A percentile compares a stretch with the other conserved stretches of the same genome.
These are phyloP conservation scores for Coniella lustricola DNA, from an alignment of 2,329 filamentous ascomycete genomes.

Conservation along the genomic window DNA sequence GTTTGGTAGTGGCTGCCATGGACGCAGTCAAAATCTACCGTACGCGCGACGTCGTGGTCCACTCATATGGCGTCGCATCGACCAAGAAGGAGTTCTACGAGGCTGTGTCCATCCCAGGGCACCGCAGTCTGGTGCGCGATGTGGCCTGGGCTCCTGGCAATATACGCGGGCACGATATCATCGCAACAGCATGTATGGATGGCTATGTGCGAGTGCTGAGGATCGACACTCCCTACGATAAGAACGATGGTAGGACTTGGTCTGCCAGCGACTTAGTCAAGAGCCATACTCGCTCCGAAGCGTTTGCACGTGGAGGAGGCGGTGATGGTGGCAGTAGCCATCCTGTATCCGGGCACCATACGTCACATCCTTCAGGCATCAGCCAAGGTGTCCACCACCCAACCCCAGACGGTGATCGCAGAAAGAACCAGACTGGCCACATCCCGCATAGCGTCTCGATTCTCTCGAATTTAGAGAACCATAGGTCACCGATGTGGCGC, in stretches of 20 bases:
- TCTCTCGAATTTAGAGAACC: slow-evolving; percentile 59
- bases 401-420: slow-evolving; percentile 39
- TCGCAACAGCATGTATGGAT: slow-evolving; percentile 90
- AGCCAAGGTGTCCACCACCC: slow-evolving; percentile 47
- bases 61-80: slow-evolving; percentile 43
- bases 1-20: slow-evolving; percentile 81
- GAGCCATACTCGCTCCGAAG: slow-evolving; percentile 20
- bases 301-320: slow-evolving; percentile 12
- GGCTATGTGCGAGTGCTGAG: slow-evolving; percentile 86
- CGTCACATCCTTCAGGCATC: slow-evolving; percentile 40
- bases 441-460: slow-evolving; percentile 57
- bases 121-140: slow-evolving; percentile 74
- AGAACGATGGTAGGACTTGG: slow-evolving; percentile 44
- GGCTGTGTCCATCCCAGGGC: slow-evolving; percentile 66
- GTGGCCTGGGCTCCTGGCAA: slow-evolving; percentile 90
- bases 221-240: slow-evolving; percentile 52
- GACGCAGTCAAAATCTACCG: slow-evolving; percentile 76
- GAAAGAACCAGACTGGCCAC: slow-evolving; percentile 54
- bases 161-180: slow-evolving; percentile 79
- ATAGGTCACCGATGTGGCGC: slow-evolving; percentile 67
- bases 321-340: slow-evolving; percentile 3
- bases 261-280: slow-evolving; percentile 38
- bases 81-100: slow-evolving; percentile 76
- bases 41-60: slow-evolving; percentile 53
- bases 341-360: slow-evolving; percentile 7